Conservation (phyloP, 768 basidiomycete genomes). For the Mycena rebaudengoi region DNA sequence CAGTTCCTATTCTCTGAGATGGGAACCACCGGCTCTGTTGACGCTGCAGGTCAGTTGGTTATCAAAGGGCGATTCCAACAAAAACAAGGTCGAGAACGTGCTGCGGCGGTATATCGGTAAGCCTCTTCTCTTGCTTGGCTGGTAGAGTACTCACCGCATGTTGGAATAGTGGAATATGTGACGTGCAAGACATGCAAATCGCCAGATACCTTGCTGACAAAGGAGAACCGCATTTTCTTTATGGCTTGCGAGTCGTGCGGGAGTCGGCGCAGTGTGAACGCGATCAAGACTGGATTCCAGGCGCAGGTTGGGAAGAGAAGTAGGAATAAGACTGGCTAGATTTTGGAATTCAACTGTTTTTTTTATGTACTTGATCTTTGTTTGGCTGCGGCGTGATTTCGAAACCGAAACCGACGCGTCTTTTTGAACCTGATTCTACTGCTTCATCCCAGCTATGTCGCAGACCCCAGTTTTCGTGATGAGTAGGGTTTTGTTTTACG, state of each 20-base stretch:
- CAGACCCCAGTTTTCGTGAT: constrained; percentile 88
- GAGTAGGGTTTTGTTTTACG: constrained; percentile 54
- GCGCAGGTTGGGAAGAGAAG: constrained; percentile 92
- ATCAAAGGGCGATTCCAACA: constrained; percentile 99
- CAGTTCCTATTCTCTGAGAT: constrained; percentile 97
- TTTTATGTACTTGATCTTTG: too few relatives aligned
- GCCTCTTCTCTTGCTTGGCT: constrained; percentile 31
- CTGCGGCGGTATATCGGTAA: constrained; percentile 94
- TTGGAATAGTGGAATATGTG: constrained; percentile 95
- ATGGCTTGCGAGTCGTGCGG: constrained; percentile 94
- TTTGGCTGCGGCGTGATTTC: constrained; percentile 4
- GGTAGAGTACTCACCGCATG: not conserved
- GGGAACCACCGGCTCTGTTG: constrained; percentile 97
- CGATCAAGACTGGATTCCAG: constrained; percentile 99
- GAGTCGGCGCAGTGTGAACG: constrained; percentile 88
- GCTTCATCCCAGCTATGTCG: constrained; percentile 42
- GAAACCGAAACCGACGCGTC: constrained; percentile 17
- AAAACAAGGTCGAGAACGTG: constrained; percentile 98
- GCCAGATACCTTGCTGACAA: constrained; percentile 93
- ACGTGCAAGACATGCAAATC: constrained; percentile 99
- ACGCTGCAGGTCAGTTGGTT: constrained; percentile 89
- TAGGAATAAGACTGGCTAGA: constrained; percentile 79
- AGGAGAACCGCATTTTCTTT: constrained; percentile 99
- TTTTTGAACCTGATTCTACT: constrained; percentile 8
- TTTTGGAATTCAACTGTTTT: too few relatives aligned